phyloP scores from a whole-genome alignment of 371 early-diverging fungal genomes.

The Paramicrosporidium saccamoebae region DNA sequence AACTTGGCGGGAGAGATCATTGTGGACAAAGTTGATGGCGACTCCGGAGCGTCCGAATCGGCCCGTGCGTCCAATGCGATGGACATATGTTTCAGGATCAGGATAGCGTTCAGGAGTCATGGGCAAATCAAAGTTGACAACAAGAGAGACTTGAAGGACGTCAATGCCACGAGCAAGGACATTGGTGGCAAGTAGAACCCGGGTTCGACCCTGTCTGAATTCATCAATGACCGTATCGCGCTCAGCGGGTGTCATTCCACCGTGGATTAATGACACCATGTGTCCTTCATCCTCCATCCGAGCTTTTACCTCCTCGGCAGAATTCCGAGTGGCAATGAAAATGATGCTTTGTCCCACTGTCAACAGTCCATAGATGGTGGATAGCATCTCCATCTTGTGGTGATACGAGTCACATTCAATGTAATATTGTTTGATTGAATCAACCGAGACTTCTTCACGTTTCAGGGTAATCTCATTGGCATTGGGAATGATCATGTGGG shows the following conservation, averaged over 20 bases:
- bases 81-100: slow-evolving; percentile 81
- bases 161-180: slow-evolving; percentile 93
- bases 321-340: slow-evolving; percentile 50
- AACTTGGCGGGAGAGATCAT: slow-evolving; percentile 19
- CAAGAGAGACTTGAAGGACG: slow-evolving; percentile 72
- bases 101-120: slow-evolving; percentile 14
- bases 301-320: slow-evolving; percentile 38
- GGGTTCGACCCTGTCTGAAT: slow-evolving; percentile 60
- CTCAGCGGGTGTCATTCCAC: slow-evolving; percentile 31
- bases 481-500: slow-evolving; percentile 31
- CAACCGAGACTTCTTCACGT: slow-evolving; percentile 65
- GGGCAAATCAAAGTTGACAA: slow-evolving; percentile 92
- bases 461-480: slow-evolving; percentile 55
- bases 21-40: slow-evolving; percentile 78
- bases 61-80: slow-evolving; percentile 95
- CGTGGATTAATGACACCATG: slow-evolving; percentile 52
- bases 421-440: slow-evolving; percentile 82
- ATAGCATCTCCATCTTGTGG: slow-evolving; percentile 47
- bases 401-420: slow-evolving; percentile 48
- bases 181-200: slow-evolving; percentile 85
- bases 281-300: slow-evolving; percentile 53
- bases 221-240: slow-evolving; percentile 77
- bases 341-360: slow-evolving; percentile 92
- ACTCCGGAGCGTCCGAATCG: slow-evolving; percentile 90
- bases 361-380: slow-evolving; percentile 49